phyloP scores from a whole-genome alignment of 345 rosid genomes.

The Salix udensis region DNA sequence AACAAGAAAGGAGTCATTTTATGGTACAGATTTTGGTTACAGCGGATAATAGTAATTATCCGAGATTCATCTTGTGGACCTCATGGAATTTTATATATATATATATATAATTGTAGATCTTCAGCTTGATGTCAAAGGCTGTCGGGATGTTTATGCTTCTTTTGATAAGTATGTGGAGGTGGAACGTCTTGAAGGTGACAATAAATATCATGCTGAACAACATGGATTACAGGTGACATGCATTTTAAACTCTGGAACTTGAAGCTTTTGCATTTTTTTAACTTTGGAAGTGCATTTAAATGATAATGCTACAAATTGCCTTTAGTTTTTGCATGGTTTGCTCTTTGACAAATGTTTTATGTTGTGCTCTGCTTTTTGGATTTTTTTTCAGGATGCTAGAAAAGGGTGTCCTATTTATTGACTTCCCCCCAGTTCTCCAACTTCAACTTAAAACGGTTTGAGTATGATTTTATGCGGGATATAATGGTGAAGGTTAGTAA shows the following conservation, averaged over 20 bases:
- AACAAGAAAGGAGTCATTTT: constrained; percentile 94
- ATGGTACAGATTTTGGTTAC: constrained; percentile 49
- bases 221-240: constrained; percentile 80
- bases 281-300: background rate
- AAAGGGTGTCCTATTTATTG: constrained; percentile 52
- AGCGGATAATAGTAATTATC: constrained; percentile 12
- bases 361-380: background rate
- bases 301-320: background rate
- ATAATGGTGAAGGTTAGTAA: constrained; percentile 47
- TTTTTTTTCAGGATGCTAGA: constrained; percentile 44
- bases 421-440: constrained; percentile 88
- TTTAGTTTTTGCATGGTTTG: background rate
- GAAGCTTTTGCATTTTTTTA: background rate
- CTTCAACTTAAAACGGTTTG: constrained; percentile 49
- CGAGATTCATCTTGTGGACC: constrained; percentile 16
- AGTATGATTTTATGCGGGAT: constrained; percentile 50
- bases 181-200: constrained; percentile 95
- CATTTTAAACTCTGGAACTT: background rate
- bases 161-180: constrained; percentile 98
- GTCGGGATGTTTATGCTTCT: constrained; percentile 94
- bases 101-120: constrained; percentile 54
- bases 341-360: background rate
- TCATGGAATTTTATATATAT: constrained; percentile 6
- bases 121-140: constrained; percentile 99
- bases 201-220: constrained; percentile 88